These are phyloP conservation scores for Cordyceps cicadae DNA, from an alignment of 2,329 filamentous ascomycete species.

Conservation along the genomic window DNA sequence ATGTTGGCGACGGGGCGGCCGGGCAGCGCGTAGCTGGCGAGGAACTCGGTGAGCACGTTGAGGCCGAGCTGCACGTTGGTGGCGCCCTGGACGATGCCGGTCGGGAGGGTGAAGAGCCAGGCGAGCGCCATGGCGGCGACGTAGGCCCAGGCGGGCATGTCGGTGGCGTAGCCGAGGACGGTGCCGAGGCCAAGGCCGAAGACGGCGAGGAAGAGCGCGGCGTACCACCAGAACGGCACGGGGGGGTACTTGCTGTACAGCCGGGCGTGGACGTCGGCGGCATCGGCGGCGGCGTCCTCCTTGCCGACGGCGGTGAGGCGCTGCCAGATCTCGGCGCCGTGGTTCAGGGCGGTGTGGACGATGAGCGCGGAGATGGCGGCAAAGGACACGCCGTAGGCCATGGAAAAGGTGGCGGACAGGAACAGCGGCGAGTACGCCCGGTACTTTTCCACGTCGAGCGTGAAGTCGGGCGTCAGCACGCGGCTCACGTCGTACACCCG, in stretches of 20 bases:
- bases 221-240: conserved; percentile 33
- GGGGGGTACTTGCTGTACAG: conserved; percentile 26
- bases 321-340: conserved; percentile 35
- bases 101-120: conserved; percentile 16
- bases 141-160: conserved; percentile 19
- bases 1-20: conserved; percentile 17
- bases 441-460: conserved; percentile 42
- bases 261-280: conserved; percentile 28
- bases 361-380: conserved; percentile 36
- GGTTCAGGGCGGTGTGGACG: conserved; percentile 28
- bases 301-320: conserved; percentile 37
- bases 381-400: conserved; percentile 36
- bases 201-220: conserved; percentile 20
- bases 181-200: conserved; percentile 25
- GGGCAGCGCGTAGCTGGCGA: conserved; percentile 17
- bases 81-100: conserved; percentile 22
- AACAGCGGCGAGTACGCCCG: conserved; percentile 46
- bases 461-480: conserved; percentile 40
- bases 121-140: conserved; percentile 19
- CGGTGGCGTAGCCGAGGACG: conserved; percentile 18
- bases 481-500: conserved; percentile 39
- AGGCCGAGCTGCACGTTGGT: conserved; percentile 24
- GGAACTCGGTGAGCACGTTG: conserved; percentile 29
- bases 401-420: conserved; percentile 37
- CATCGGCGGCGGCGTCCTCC: conserved; percentile 32